Evolutionary conservation across 2,329 filamentous ascomycete genomes (phyloP), one percentile per base, ranked within the genome.

Genomic region (Epichloe amarillans): DNA sequence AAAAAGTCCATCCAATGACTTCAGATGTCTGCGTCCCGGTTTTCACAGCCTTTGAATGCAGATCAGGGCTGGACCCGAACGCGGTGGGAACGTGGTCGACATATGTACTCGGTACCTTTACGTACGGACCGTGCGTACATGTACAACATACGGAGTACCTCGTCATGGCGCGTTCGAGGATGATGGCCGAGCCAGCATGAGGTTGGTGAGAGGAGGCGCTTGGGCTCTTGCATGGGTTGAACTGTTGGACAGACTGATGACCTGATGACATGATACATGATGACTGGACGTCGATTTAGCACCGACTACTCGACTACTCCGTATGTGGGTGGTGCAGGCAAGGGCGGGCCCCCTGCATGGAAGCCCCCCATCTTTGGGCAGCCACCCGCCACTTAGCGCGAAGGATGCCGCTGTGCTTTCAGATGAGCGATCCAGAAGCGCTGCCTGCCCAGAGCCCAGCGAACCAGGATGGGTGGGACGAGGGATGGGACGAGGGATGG

Each of bases 371-470:
- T 12, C 33, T 14, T 41, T 19, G n/a, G 40, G 30, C 14, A 46
- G 49, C 49, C 42, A 50, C 42, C 49, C 49, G 42, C 49, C 49
- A 33, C 23, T 49, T 49, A 43, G 47, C 46, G 36, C 37, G 46
- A 11, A 39, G 35, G 36, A 39, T 15, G 37, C 12, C 37, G 37
- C 37, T 45, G n/a, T 30, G 26, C 26, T 30, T 8, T 30, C 26
- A 21, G 43, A 6, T 30, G 35, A 15, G 21, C 41, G 21, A 45
- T 43, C 41, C 21, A n/a, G 17, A 35, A 42, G 37, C 49, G 38
- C 37, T 37, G 47, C 30, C 19, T 36, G 23, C 23, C 35, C 21
- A 42, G 11, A 35, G 19, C 17, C 26, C 45, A 26, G 33, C 35
- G 17, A 46, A 46, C 36, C 30, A 43, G 4, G 15, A 41, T 7